These are phyloP conservation scores for Solanum pinnatisectum DNA, from an alignment of 257 asterid genomes.

Conservation along the genomic window DNA sequence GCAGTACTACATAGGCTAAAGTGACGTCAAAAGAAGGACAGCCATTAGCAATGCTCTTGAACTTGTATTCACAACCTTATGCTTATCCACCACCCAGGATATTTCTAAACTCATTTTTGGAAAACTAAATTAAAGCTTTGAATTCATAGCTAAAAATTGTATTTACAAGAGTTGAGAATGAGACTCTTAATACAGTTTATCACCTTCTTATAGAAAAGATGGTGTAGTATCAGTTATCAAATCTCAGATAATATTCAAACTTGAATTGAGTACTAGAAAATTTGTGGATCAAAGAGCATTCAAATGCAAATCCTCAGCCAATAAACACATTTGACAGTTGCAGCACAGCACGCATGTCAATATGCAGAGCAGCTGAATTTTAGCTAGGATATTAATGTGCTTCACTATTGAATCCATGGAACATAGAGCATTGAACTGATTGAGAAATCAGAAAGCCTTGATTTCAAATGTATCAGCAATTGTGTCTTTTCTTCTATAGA, in stretches of 20 bases:
- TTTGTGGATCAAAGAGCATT: background rate
- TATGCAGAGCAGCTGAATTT: background rate
- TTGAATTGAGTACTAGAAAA: background rate
- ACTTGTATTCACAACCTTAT: background rate
- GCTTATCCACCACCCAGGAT: background rate
- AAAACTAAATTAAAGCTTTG: background rate
- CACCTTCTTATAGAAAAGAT: background rate
- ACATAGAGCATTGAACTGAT: background rate
- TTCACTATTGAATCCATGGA: background rate
- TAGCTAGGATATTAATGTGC: background rate
- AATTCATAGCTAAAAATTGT: background rate
- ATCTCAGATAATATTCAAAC: background rate
- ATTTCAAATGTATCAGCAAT: background rate
- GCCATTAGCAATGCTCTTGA: background rate
- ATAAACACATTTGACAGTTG: background rate
- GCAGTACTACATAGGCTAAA: background rate
- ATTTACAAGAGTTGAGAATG: background rate
- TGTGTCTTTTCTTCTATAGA: background rate
- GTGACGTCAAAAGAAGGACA: background rate
- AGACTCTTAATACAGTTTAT: background rate
- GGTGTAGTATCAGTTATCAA: background rate
- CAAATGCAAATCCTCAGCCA: background rate
- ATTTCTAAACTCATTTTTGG: background rate
- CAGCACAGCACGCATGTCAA: background rate
- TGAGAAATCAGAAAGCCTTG: background rate